Conservation (phyloP, 176 grass and related monocot genomes). For the Oryza glumipatula region DNA sequence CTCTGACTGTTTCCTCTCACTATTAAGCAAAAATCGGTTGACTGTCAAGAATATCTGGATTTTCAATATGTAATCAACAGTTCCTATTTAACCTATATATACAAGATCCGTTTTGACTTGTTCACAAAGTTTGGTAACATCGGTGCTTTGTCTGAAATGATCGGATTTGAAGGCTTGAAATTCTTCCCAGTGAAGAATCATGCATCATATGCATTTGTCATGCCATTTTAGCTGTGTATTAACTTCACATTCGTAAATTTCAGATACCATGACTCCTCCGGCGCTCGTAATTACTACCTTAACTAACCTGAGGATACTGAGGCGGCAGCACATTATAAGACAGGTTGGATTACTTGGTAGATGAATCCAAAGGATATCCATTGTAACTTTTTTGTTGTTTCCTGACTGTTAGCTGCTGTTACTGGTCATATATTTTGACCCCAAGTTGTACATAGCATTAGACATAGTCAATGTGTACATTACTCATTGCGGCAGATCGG, state of each 20-base stretch:
- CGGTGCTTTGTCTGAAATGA: background rate
- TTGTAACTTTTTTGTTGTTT: slow-evolving; percentile 28
- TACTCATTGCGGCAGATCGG: background rate
- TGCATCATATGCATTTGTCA: background rate
- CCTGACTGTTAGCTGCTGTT: slow-evolving; percentile 26
- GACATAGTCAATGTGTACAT: slow-evolving; percentile 21
- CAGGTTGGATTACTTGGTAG: slow-evolving; percentile 14
- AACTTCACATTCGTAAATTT: slow-evolving; percentile 23
- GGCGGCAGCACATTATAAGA: slow-evolving; percentile 10
- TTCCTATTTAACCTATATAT: background rate
- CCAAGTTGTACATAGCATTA: slow-evolving; percentile 39
- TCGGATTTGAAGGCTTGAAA: background rate
- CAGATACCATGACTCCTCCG: slow-evolving; percentile 29
- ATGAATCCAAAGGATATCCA: background rate
- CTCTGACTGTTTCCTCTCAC: background rate
- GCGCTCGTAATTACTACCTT: slow-evolving; percentile 42
- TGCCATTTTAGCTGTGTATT: slow-evolving; percentile 16
- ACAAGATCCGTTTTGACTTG: background rate
- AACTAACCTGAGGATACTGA: slow-evolving; percentile 34
- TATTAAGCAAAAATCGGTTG: background rate
- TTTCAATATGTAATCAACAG: slow-evolving; percentile 7
- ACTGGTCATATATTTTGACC: slow-evolving; percentile 18
- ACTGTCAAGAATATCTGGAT: background rate
- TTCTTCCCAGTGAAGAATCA: background rate
- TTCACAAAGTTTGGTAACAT: background rate